These are phyloP conservation scores for Pyrus hybrid DNA, from an alignment of 331 rosid species.

Conservation along the genomic window DNA sequence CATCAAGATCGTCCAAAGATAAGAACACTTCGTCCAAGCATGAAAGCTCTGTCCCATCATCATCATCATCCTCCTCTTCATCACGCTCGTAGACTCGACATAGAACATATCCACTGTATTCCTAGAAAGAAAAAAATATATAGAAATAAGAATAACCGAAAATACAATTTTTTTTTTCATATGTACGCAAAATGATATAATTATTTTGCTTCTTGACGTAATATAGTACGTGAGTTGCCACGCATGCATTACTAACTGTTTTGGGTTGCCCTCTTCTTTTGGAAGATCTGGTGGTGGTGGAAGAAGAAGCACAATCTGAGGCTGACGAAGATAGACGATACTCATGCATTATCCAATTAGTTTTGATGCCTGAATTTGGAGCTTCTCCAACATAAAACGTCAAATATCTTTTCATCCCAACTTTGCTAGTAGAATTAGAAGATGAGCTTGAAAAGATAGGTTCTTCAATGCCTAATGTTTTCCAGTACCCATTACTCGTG, in stretches of 20 bases:
- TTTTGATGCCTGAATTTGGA: conserved; percentile 42
- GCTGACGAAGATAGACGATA: conserved; percentile 34
- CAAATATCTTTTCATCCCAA: conserved; percentile 68
- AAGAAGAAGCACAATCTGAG: conserved; percentile 34
- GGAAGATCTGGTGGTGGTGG: conserved; percentile 35
- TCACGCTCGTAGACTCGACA: conserved; percentile 71
- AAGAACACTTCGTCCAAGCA: conserved; percentile 96
- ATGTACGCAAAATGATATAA: background rate
- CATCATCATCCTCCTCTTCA: conserved; percentile 33
- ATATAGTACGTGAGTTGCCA: background rate
- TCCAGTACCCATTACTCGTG: conserved; percentile 72
- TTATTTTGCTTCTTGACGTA: background rate
- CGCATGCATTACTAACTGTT: conserved; percentile 41
- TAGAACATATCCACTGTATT: conserved; percentile 55
- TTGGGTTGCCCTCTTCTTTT: conserved; percentile 51
- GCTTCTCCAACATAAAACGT: conserved; percentile 55
- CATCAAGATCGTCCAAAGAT: conserved; percentile 92
- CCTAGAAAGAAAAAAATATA: conserved; percentile 28
- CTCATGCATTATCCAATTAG: conserved; percentile 91
- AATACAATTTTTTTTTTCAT: background rate
- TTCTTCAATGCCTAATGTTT: conserved; percentile 66
- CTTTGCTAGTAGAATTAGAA: conserved; percentile 17
- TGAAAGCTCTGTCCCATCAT: conserved; percentile 63
- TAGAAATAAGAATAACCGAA: background rate
- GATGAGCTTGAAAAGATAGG: conserved; percentile 39